Base-by-base conservation (phyloP, 441 rosid species). In the Pelargonium australe region DNA sequence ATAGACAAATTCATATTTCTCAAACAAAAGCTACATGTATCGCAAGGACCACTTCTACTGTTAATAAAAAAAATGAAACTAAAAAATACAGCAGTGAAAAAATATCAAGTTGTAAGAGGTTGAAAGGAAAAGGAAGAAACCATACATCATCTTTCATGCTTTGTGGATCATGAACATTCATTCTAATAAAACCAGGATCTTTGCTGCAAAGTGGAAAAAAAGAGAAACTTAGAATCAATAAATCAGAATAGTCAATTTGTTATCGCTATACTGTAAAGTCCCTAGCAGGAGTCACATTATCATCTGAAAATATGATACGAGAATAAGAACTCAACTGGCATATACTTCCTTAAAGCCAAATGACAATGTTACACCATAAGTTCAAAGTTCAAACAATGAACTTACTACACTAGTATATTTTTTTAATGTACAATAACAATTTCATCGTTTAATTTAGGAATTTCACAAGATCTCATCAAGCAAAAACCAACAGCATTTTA, bases 171-270 rank as follows among this genome's bases (percentile, higher is more conserved):
- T 83, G 92, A 17, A 76, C 80, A 71, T 83, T 92, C 89, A 80
- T 86, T 84, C 80, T 85, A 80, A 95, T 85, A 81, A 79, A 95
- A 73, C 98, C 99, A 1, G 98, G 98, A 84, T 95, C 96, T 84
- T 90, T 95, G 70, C 97, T 92, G 96, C 78, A 80, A 72, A 70
- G 10, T n/a, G 23, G 53, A 70, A 66, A 34, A 34, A 16, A 23
- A 20, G 7, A 49, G 70, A 62, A 72, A 13, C 49, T 43, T 6
- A 47, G 14, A 49, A 64, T 31, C 28, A 14, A 63, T 10, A 8
- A 14, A 17, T 6, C 0, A 6, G 2, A 7, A 17, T 55, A 14
- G 20, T 55, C 10, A 14, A 14, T 57, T 14, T 57, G 25, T 57
- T 57, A 57, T 57, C 7, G 55, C n/a, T 5, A 16, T 66, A 57